Conservation (phyloP, 768 basidiomycete genomes). For the Tephrocybe sp. region DNA sequence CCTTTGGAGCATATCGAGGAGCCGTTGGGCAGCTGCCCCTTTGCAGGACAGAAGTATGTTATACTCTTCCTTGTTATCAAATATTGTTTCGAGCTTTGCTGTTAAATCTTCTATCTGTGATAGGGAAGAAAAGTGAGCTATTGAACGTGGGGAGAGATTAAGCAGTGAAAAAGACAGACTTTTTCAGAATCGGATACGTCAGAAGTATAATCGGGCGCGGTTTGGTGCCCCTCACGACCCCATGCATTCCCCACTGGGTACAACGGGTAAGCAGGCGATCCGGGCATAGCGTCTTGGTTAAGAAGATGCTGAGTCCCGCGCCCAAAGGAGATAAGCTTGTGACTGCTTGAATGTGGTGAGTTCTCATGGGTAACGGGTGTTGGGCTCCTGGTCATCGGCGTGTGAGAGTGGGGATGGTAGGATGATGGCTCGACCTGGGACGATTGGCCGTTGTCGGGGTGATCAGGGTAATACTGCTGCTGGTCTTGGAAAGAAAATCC, state of each 20-base stretch:
- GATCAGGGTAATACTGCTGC: conserved; percentile 4
- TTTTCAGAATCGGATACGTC: conserved; percentile 4
- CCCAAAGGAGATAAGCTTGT: conserved; percentile 9
- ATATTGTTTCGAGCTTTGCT: conserved; percentile 3
- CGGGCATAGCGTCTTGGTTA: conserved; percentile 3
- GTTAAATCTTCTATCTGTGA: conserved; percentile 4
- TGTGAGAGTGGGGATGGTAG: not conserved
- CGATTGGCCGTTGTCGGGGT: not conserved
- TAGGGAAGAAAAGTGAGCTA: not conserved
- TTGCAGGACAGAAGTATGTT: conserved; percentile 1
- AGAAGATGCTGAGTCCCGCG: conserved; percentile 10
- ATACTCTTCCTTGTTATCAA: conserved; percentile 1
- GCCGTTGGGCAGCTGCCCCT: not conserved
- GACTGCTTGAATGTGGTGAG: not conserved
- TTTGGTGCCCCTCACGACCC: not conserved
- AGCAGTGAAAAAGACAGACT: conserved; percentile 2
- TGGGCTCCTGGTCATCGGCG: not conserved
- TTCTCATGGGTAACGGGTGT: not conserved
- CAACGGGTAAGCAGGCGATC: not conserved
- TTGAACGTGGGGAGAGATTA: not conserved
- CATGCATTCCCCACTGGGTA: not conserved
- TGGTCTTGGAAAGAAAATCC: not conserved
- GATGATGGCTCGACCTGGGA: not conserved
- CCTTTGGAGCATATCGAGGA: conserved; percentile 9
- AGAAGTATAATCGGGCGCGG: not conserved